Percentiles rank a stretch among this genome's conserved stretches.
These are phyloP conservation scores for Kondoa subrosea DNA, from an alignment of 768 basidiomycete species.

Conservation along the genomic window DNA sequence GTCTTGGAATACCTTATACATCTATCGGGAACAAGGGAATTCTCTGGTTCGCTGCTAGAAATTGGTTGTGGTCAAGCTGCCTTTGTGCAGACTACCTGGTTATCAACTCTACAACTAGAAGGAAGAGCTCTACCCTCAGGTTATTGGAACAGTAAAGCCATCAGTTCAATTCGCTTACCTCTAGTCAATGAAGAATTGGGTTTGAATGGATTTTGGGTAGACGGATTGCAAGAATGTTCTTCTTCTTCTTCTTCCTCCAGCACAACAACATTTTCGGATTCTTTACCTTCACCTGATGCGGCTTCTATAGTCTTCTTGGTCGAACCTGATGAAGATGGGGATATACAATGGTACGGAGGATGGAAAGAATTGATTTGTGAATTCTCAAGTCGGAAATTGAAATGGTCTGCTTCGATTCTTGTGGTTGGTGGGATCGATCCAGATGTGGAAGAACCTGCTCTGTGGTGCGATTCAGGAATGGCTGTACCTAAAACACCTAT, in stretches of 20 bases:
- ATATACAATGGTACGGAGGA: slow-evolving; percentile 1
- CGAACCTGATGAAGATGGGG: slow-evolving; percentile 4
- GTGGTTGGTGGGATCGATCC: neutral
- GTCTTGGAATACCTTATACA: neutral
- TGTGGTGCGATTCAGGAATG: neutral
- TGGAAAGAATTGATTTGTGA: slow-evolving; percentile 16
- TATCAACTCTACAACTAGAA: neutral
- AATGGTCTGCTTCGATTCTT: slow-evolving; percentile 7
- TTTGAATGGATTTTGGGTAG: slow-evolving; percentile 1
- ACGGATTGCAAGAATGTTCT: neutral
- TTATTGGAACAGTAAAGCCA: neutral
- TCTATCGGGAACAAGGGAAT: slow-evolving; percentile 4
- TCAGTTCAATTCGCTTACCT: neutral
- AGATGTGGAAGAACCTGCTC: neutral
- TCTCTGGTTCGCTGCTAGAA: neutral
- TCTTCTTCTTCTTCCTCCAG: neutral
- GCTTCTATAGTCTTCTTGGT: neutral
- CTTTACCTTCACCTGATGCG: neutral
- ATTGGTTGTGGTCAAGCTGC: slow-evolving; percentile 1
- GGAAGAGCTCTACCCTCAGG: neutral
- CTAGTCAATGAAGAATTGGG: neutral
- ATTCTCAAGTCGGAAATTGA: slow-evolving; percentile 3
- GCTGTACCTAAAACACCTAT: neutral
- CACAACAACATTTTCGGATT: neutral
- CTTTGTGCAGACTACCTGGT: slow-evolving; percentile 8